Base-by-base conservation (phyloP, 352 stramenopile genomes). In the Phytophthora sojae region DNA sequence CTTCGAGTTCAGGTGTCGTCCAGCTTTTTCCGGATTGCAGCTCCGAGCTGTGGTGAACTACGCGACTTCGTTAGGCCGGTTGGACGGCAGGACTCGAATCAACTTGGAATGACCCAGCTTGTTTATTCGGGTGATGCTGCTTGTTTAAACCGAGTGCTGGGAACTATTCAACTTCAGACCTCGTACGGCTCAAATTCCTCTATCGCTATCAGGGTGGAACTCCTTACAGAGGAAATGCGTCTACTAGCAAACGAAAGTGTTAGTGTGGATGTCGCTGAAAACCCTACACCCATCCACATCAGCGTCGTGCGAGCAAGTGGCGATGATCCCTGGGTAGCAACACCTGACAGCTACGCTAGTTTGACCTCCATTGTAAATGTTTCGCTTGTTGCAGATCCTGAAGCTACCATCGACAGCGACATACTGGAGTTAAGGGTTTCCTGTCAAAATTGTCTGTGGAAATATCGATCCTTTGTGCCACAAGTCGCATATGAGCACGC, bases 401-500 rank as follows among this genome's bases (percentile, higher is more conserved):
- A 64, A 54, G 19, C 19, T 6, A 35, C 6, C 26, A 29, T 9
- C 14, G 23, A 23, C 8, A 63, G 71, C 2, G 53, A 25, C 1
- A 17, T 81, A 39, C 25, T 83, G 25, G 59, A 81, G 4, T 44
- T 82, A 55, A 65, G 61, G 4, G 14, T 83, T 50, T 58, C 57
- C 7, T 87, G 79, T 47, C 17, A 26, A 3, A 47, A 23, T 25
- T 87, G 79, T 42, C 17, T 55, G 11, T 80, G 78, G 67, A 72
- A 52, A 21, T 81, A 81, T 39, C 25, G 59, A 8, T 25, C n/a
- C 17, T 76, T 70, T 37, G 53, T 86, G n/a, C 75, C 78, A 17
- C 65, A 73, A 2, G 71, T 84, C 6, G 86, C 80, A 21, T 88
- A 88, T 35, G 76, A 84, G 57, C 71, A 75, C 35, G 79, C 79